These are phyloP conservation scores for Trametes hirsuta DNA, from an alignment of 1,284 basidiomycete species.

Conservation along the genomic window DNA sequence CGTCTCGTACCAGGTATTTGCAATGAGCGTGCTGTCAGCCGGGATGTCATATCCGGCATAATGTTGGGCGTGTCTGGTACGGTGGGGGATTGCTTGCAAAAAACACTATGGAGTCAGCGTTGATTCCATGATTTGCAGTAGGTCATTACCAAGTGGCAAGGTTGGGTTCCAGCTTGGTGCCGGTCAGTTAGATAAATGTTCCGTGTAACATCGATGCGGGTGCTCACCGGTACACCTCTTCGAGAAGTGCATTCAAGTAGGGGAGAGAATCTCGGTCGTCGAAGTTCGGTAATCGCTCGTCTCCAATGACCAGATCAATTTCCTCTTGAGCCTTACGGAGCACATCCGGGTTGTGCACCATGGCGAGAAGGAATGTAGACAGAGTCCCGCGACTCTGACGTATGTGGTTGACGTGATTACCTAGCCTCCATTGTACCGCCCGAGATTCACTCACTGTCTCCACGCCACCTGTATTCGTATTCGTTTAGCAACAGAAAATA, in stretches of 20 bases:
- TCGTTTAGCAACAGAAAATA: background rate
- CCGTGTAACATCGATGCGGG: conserved; percentile 26
- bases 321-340: conserved; percentile 22
- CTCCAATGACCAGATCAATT: conserved; percentile 23
- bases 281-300: conserved; percentile 21
- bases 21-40: conserved; percentile 46
- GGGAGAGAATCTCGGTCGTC: conserved; percentile 21
- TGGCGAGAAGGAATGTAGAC: conserved; percentile 15
- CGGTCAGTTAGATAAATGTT: background rate
- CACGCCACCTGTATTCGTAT: conserved; percentile 23
- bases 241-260: conserved; percentile 49
- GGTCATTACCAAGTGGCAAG: conserved; percentile 13
- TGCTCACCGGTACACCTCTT: conserved; percentile 49
- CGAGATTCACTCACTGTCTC: conserved; percentile 24
- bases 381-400: conserved; percentile 8
- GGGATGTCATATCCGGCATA: conserved; percentile 51
- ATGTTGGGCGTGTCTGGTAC: conserved; percentile 45
- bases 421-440: background rate
- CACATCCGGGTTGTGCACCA: conserved; percentile 20
- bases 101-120: background rate
- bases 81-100: conserved; percentile 14
- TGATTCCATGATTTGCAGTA: background rate
- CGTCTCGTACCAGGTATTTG: conserved; percentile 46
- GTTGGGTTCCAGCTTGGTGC: conserved; percentile 14
- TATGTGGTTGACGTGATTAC: conserved; percentile 20